Percentiles rank a stretch among this genome's conserved stretches.
phyloP scores from a whole-genome alignment of 495 filamentous ascomycete genomes.

The Aspergillus heteromorphus region DNA sequence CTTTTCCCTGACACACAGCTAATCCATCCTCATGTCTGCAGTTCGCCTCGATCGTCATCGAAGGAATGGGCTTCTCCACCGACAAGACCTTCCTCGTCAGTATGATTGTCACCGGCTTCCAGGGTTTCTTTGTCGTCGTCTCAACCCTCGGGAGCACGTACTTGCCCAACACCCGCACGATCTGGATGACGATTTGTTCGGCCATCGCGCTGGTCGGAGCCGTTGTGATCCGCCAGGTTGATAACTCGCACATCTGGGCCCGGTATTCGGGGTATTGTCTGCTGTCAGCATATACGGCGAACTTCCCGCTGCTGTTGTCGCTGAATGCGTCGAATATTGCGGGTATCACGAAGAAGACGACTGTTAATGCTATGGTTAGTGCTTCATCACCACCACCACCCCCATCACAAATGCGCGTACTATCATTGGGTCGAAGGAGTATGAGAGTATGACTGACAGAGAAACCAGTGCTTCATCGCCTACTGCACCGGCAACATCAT shows the following conservation, averaged over 20 bases:
- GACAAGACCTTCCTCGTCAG: slow-evolving; percentile 9
- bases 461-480: slow-evolving; percentile 14
- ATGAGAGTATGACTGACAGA: too few species aligned
- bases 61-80: slow-evolving; percentile 11
- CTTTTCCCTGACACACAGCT: not conserved
- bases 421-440: too few species aligned
- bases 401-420: too few species aligned
- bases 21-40: not conserved
- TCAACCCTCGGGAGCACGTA: slow-evolving; percentile 7
- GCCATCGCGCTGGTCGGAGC: slow-evolving; percentile 1
- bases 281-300: not conserved
- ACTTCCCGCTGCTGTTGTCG: slow-evolving; percentile 3
- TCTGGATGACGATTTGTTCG: slow-evolving; percentile 7
- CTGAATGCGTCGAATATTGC: slow-evolving; percentile 20
- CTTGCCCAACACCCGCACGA: slow-evolving; percentile 9
- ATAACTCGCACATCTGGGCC: slow-evolving; percentile 1
- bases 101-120: not conserved
- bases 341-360: slow-evolving; percentile 21
- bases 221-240: slow-evolving; percentile 3
- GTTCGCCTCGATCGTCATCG: slow-evolving; percentile 9
- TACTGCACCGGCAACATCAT: slow-evolving; percentile 38
- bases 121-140: slow-evolving; percentile 3
- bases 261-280: slow-evolving; percentile 11
- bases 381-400: too few species aligned
- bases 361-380: slow-evolving; percentile 9